phyloP scores from a whole-genome alignment of 208 protist species.

The Leishmania major region DNA sequence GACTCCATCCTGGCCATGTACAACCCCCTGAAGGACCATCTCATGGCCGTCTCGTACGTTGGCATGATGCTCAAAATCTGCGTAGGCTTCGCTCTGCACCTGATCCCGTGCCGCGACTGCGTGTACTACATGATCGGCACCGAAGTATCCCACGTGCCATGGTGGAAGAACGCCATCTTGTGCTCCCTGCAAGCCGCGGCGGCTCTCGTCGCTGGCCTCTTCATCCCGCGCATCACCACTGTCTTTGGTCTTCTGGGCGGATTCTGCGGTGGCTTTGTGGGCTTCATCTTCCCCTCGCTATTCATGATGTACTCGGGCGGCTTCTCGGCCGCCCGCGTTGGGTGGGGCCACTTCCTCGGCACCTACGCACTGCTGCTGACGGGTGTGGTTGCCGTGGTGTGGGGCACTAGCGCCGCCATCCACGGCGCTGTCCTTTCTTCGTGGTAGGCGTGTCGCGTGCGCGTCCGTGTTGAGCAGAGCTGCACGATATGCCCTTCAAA shows the following conservation, averaged over 20 bases:
- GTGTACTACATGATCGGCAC: constrained; percentile 52
- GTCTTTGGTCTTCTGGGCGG: constrained; percentile 78
- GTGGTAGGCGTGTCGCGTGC: not conserved
- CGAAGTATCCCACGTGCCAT: constrained; percentile 40
- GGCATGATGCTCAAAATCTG: constrained; percentile 76
- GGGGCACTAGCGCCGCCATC: constrained; percentile 60
- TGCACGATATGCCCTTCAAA: not conserved
- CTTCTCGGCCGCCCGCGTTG: constrained; percentile 22
- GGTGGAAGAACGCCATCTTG: constrained; percentile 52
- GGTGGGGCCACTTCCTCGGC: constrained; percentile 54
- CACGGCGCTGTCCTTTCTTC: constrained; percentile 41
- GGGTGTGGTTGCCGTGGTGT: constrained; percentile 66
- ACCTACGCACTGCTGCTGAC: constrained; percentile 59
- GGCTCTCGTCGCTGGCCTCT: constrained; percentile 60
- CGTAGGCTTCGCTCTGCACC: constrained; percentile 60
- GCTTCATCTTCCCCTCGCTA: constrained; percentile 77
- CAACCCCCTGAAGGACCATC: constrained; percentile 53
- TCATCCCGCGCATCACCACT: constrained; percentile 69
- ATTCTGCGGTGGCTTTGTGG: constrained; percentile 74
- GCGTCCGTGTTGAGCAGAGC: not conserved
- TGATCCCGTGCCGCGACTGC: constrained; percentile 60
- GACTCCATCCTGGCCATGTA: constrained; percentile 64
- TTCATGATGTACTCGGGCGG: constrained; percentile 34
- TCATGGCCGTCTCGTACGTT: constrained; percentile 65
- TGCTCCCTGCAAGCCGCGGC: constrained; percentile 31